Conservation (phyloP, 805 yeast species). For the Metschnikowia colocasiae region DNA sequence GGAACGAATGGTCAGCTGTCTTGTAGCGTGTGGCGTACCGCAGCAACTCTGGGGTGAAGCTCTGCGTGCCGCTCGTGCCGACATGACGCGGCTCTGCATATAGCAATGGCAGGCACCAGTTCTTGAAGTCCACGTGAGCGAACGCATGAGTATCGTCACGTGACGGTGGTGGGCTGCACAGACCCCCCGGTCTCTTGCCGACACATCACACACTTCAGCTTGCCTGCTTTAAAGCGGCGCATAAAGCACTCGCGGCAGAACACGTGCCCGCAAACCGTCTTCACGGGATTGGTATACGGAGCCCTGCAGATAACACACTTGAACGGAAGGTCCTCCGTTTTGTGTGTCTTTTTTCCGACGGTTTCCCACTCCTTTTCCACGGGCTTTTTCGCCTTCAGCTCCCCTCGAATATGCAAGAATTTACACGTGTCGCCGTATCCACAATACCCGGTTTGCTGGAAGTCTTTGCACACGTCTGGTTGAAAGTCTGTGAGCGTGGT, state of each 20-base stretch:
- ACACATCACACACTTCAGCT: conserved; percentile 54
- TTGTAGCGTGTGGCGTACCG: neutral
- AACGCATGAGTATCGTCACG: neutral
- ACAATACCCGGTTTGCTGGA: conserved; percentile 85
- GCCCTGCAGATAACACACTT: conserved; percentile 59
- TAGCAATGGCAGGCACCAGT: neutral
- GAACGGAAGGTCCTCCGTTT: conserved; percentile 40
- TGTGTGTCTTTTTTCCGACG: conserved; percentile 19
- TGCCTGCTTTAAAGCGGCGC: conserved; percentile 36
- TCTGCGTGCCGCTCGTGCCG: neutral
- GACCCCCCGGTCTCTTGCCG: conserved; percentile 58
- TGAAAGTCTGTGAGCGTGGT: conserved; percentile 81
- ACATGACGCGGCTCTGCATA: neutral
- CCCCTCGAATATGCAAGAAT: conserved; percentile 87
- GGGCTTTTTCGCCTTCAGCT: conserved; percentile 67
- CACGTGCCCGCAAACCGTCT: conserved; percentile 58
- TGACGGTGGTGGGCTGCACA: conserved; percentile 44
- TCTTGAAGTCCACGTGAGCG: no score
- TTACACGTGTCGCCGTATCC: conserved; percentile 98
- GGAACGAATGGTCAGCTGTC: no score
- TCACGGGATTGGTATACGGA: conserved; percentile 53
- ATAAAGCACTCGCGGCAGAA: conserved; percentile 64
- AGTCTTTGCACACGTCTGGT: conserved; percentile 93
- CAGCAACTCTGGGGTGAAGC: neutral
- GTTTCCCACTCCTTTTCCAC: conserved; percentile 67